These are phyloP conservation scores for Fusarium nygamai DNA, from an alignment of 2,329 filamentous ascomycete genomes.

Conservation along the genomic window DNA sequence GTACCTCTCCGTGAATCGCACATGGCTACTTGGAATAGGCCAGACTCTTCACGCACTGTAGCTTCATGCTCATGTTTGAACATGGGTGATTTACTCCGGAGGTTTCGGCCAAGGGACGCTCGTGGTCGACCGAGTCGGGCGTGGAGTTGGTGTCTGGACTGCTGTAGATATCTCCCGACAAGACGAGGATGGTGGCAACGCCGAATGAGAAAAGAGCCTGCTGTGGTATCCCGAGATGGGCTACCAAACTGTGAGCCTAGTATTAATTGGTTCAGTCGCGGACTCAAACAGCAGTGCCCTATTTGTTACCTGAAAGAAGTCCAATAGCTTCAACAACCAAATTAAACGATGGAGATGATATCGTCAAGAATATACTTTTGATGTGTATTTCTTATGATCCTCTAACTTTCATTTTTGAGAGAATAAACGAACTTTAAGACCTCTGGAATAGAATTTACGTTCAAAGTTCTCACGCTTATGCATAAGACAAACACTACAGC, in stretches of 20 bases:
- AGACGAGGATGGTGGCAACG: constrained; percentile 35
- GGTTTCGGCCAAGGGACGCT: constrained; percentile 25
- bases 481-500: background rate
- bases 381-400: background rate
- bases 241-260: background rate
- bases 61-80: constrained; percentile 18
- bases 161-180: constrained; percentile 34
- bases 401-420: background rate
- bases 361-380: background rate
- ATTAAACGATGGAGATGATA: background rate
- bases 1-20: constrained; percentile 28
- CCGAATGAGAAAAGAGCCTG: background rate
- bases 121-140: constrained; percentile 18
- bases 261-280: constrained; percentile 26
- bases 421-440: background rate
- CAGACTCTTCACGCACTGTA: background rate
- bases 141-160: constrained; percentile 39
- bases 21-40: constrained; percentile 2
- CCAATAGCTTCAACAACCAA: background rate
- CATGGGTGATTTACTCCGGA: constrained; percentile 25
- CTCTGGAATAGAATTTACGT: background rate
- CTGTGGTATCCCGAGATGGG: background rate
- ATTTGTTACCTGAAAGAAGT: constrained; percentile 2
- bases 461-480: too few relatives aligned
- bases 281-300: constrained; percentile 38